Conservation (phyloP, 2,329 filamentous ascomycete species). For the Fusarium sp. region DNA sequence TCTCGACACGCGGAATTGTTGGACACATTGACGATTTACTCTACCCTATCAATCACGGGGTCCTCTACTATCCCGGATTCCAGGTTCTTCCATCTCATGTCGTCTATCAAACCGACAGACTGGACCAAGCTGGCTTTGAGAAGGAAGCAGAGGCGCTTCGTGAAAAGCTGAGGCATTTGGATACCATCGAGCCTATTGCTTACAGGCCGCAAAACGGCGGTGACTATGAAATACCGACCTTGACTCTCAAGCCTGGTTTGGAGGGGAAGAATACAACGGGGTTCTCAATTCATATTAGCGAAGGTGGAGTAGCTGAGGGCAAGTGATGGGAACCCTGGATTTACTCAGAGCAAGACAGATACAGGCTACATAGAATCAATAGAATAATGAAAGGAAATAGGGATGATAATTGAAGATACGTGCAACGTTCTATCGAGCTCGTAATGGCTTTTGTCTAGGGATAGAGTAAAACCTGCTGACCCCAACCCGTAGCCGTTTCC, state of each 20-base stretch:
- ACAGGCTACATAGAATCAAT: accelerated
- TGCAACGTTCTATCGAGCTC: accelerated
- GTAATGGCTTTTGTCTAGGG: background rate
- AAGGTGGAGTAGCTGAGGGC: accelerated
- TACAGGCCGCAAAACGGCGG: constrained; percentile 21
- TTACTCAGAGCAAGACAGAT: background rate
- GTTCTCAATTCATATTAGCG: background rate
- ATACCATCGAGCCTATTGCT: background rate
- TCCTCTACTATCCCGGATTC: constrained; percentile 20
- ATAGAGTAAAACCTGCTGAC: constrained; percentile 27
- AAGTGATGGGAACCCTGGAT: background rate
- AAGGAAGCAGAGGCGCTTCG: constrained; percentile 1
- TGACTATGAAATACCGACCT: constrained; percentile 27
- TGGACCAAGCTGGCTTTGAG: background rate
- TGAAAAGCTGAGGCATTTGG: constrained; percentile 5
- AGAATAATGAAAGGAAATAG: background rate
- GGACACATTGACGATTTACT: constrained; percentile 26
- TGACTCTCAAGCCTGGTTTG: background rate
- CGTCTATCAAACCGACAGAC: constrained; percentile 9
- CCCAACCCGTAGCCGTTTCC: constrained; percentile 23
- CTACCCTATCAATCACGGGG: constrained; percentile 21
- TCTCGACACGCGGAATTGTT: constrained; percentile 13
- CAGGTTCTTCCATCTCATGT: constrained; percentile 21
- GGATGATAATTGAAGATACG: background rate
- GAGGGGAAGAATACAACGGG: background rate